These are phyloP conservation scores for Talinum fruticosum DNA, from an alignment of 148 eudicot genomes.

Conservation along the genomic window DNA sequence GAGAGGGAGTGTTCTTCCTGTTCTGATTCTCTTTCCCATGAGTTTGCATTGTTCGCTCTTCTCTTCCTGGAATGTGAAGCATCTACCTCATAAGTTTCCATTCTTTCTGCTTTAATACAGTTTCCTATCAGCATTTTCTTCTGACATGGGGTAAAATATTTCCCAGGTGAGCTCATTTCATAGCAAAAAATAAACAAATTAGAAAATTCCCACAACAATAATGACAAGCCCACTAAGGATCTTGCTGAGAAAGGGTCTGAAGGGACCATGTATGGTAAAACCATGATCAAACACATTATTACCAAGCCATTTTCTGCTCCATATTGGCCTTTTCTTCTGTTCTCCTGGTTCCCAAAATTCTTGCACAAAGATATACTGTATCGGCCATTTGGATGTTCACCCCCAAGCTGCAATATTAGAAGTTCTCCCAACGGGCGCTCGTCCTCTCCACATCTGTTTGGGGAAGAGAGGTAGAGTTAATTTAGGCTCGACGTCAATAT, in stretches of 20 bases:
- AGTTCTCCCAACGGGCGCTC: slow-evolving; percentile 83
- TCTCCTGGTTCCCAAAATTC: slow-evolving; percentile 41
- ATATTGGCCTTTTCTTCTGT: slow-evolving; percentile 21
- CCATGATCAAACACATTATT: slow-evolving; percentile 1
- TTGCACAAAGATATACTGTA: slow-evolving; percentile 44
- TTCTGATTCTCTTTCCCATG: slow-evolving; percentile 49
- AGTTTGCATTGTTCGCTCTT: slow-evolving; percentile 40
- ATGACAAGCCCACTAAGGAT: background rate
- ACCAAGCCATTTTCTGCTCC: slow-evolving; percentile 38
- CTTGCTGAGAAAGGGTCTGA: background rate
- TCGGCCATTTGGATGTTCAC: slow-evolving; percentile 44
- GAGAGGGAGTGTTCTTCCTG: slow-evolving; percentile 74
- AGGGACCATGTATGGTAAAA: background rate
- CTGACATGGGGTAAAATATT: slow-evolving; percentile 23
- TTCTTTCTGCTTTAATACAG: slow-evolving; percentile 32
- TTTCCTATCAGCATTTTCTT: slow-evolving; percentile 41
- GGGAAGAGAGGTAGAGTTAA: background rate
- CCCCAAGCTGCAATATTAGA: slow-evolving; percentile 61
- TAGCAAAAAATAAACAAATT: background rate
- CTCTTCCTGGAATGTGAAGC: slow-evolving; percentile 49
- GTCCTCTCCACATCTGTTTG: slow-evolving; percentile 81
- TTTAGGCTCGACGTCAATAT: background rate
- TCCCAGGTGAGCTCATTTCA: background rate
- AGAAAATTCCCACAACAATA: background rate
- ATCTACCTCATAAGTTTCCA: slow-evolving; percentile 31